These are phyloP conservation scores for Fusarium begoniae DNA, from an alignment of 2,329 filamentous ascomycete genomes.

Conservation along the genomic window DNA sequence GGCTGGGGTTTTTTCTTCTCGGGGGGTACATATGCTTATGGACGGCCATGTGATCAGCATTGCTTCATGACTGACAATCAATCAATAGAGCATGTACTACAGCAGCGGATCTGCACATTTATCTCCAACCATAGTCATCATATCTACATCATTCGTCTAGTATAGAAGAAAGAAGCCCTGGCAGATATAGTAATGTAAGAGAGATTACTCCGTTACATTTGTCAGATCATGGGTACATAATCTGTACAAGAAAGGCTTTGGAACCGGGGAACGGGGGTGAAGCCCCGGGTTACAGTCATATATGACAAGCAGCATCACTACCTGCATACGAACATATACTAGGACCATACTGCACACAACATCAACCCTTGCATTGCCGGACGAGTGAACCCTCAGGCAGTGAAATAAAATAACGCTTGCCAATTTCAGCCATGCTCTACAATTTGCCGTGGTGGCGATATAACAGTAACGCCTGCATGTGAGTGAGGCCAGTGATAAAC, in stretches of 20 bases:
- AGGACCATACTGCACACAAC: background rate
- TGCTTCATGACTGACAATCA: background rate
- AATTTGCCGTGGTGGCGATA: background rate
- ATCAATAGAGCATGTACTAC: background rate
- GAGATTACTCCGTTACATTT: background rate
- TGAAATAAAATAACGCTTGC: background rate
- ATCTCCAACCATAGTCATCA: background rate
- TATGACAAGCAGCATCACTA: slow-evolving; percentile 28
- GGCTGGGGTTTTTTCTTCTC: background rate
- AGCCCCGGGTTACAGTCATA: slow-evolving; percentile 22
- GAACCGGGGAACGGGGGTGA: slow-evolving; percentile 16
- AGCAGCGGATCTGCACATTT: background rate
- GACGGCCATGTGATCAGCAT: slow-evolving; percentile 7
- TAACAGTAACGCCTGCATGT: background rate
- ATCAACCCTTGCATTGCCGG: background rate
- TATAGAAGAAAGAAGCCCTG: background rate
- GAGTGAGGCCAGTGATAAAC: background rate
- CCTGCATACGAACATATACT: slow-evolving; percentile 13
- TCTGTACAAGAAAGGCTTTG: background rate
- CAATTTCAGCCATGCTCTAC: background rate
- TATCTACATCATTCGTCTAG: background rate
- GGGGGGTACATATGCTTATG: background rate
- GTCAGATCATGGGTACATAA: slow-evolving; percentile 21
- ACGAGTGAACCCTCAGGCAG: background rate
- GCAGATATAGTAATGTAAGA: background rate